Percentiles rank a stretch among this genome's conserved stretches.
Evolutionary conservation across 257 asterid species (phyloP).

Genomic region (Ajuga chamaepitys): DNA sequence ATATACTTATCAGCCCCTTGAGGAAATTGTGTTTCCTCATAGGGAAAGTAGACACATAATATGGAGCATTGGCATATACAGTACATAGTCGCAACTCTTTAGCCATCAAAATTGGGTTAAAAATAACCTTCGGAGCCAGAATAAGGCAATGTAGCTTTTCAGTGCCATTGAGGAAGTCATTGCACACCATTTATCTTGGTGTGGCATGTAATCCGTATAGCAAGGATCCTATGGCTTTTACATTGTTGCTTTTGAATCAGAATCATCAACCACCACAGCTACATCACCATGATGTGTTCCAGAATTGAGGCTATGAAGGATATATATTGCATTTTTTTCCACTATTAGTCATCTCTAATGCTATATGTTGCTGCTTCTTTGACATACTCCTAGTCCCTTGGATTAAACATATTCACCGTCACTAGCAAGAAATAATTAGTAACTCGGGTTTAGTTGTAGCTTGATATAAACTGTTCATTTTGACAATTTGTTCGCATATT

Average conservation of each 20-base stretch:
- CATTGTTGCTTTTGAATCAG: conserved; percentile 34
- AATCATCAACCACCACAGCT: conserved; percentile 55
- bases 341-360: conserved; percentile 65
- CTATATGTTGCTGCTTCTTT: conserved; percentile 86
- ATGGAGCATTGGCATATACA: conserved; percentile 96
- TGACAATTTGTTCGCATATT: too few relatives aligned
- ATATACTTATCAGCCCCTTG: conserved; percentile 97
- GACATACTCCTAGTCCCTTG: conserved; percentile 98
- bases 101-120: conserved; percentile 95
- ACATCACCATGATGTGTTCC: conserved; percentile 79
- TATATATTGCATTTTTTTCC: conserved; percentile 58
- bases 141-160: conserved; percentile 87
- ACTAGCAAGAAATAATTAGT: too few relatives aligned
- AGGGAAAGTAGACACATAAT: conserved; percentile 88
- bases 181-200: conserved; percentile 91
- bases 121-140: conserved; percentile 96
- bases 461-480: too few relatives aligned
- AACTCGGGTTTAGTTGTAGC: too few relatives aligned
- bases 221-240: conserved; percentile 58
- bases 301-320: conserved; percentile 67
- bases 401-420: too few relatives aligned
- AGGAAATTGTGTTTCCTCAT: conserved; percentile 98
- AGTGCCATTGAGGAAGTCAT: conserved; percentile 79
- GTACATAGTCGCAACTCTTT: conserved; percentile 92
- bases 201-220: conserved; percentile 86